Conservation (phyloP, 345 rosid species). For the Sisymbrium altissimum region DNA sequence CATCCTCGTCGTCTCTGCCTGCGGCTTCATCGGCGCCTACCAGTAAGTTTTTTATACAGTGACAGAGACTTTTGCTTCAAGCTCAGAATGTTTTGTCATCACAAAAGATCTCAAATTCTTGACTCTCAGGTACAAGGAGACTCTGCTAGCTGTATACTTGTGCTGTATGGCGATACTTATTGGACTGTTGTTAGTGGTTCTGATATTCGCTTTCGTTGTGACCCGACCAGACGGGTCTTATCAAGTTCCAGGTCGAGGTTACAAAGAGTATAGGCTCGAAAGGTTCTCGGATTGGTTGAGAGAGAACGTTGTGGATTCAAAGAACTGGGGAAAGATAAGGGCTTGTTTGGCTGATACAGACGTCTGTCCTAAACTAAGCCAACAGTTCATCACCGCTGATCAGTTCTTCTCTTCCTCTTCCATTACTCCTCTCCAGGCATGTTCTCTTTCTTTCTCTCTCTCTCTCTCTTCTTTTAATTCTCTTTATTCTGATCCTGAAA, state of each 20-base stretch:
- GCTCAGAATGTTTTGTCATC: neutral
- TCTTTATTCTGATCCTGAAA: neutral
- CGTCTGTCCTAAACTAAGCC: constrained; percentile 59
- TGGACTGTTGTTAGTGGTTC: constrained; percentile 54
- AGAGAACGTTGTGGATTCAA: constrained; percentile 52
- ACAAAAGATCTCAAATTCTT: neutral
- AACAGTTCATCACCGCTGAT: constrained; percentile 54
- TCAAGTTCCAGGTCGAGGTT: constrained; percentile 60
- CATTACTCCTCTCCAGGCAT: constrained; percentile 81
- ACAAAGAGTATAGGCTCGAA: constrained; percentile 63
- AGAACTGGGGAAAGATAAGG: constrained; percentile 63
- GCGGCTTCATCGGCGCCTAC: constrained; percentile 87
- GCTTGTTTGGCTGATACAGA: constrained; percentile 66
- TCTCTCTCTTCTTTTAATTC: neutral
- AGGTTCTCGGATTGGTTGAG: constrained; percentile 74
- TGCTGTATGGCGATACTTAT: constrained; percentile 90
- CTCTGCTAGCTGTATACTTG: constrained; percentile 77
- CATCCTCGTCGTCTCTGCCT: constrained; percentile 74
- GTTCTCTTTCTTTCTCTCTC: neutral
- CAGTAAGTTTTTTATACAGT: constrained; percentile 25
- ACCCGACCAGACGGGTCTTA: constrained; percentile 72
- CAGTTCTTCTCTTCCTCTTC: constrained; percentile 57
- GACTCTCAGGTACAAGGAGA: constrained; percentile 53
- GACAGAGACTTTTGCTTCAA: neutral
- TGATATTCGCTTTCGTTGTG: constrained; percentile 77